Evolutionary conservation across 1,139 yeast species (phyloP).

Genomic region (Kurtzmaniella quercitrusa): DNA sequence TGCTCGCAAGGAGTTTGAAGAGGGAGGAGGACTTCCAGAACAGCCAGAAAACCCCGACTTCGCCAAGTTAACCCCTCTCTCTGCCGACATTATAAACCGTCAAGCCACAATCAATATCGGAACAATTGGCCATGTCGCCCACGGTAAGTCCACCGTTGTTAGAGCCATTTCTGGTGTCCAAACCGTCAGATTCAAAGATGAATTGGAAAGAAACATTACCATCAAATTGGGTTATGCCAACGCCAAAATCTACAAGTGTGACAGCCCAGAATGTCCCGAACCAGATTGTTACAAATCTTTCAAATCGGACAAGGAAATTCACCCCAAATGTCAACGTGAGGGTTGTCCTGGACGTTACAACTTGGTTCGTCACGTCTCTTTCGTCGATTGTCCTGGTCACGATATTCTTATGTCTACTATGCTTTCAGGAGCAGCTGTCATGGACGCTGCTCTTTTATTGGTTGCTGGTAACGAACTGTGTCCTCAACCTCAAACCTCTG

Average conservation of each 20-base stretch:
- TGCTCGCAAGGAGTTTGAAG: slow-evolving; percentile 83
- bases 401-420: slow-evolving; percentile 99
- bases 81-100: slow-evolving; percentile 94
- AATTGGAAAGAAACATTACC: slow-evolving; percentile 97
- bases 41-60: slow-evolving; percentile 91
- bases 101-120: slow-evolving; percentile 99
- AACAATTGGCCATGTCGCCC: slow-evolving; percentile 99
- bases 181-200: slow-evolving; percentile 98
- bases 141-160: slow-evolving; percentile 98
- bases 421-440: slow-evolving; percentile 99
- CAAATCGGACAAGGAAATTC: slow-evolving; percentile 90
- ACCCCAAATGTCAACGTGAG: slow-evolving; percentile 84
- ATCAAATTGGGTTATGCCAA: slow-evolving; percentile 98
- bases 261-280: slow-evolving; percentile 80
- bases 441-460: slow-evolving; percentile 96
- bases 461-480: slow-evolving; percentile 99
- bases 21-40: slow-evolving; percentile 97
- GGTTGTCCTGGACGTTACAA: slow-evolving; percentile 84
- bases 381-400: slow-evolving; percentile 99
- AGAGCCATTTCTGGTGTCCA: slow-evolving; percentile 99
- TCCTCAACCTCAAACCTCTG: slow-evolving; percentile 99
- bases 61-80: slow-evolving; percentile 70
- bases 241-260: slow-evolving; percentile 95
- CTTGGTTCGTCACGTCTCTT: slow-evolving; percentile 92
- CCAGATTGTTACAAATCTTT: slow-evolving; percentile 95